Evolutionary conservation across 768 basidiomycete genomes (phyloP), one percentile per base, ranked within the genome.

Genomic region (Hypholoma fasciculare): DNA sequence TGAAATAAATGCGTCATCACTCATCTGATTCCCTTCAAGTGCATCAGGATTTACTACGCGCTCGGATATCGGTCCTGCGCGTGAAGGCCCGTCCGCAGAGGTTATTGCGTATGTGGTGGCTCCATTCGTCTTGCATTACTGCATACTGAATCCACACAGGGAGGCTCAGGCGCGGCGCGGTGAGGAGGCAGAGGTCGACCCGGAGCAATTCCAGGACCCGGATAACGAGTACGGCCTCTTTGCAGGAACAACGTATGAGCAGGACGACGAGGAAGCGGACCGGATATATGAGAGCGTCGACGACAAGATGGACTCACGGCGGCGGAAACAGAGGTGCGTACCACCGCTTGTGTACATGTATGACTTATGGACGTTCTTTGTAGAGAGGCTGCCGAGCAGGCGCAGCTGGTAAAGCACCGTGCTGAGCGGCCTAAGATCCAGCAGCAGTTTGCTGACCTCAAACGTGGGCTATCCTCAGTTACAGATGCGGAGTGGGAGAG

Each of bases 31-130:
- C 39, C 57, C 54, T 67, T 58, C 20, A 62, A 95, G 94, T 75
- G 95, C 95, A 50, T 96, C 95, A 47, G 95, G 95, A 58, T 98
- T 98, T 75, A 98, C 96, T 0, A 98, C 96, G 6, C 90, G 96
- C 49, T 96, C 94, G 42, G 97, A 98, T 86, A 98, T 99, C 58
- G 97, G 97, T 69, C 97, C 97, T 37, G 97, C 97, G 7, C 80
- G 97, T 71, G 96, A 97, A 68, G 94, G 94, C 0, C 94, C 96
- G 0, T 92, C 92, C 16, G 95, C 94, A 34, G 94, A 96, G 74
- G 87, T 88, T 0, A 80, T 96, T 50, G 96, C 93, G 89, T 93
- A 64, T 49, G 90, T 83, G 34, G 30, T 34, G 9, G 30, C 9
- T 7, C 30, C 6, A 34, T 34, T 34, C 30, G 30, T 34, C 6